Evolutionary conservation across 768 basidiomycete genomes (phyloP).

Genomic region (Psilocybe cubensis): DNA sequence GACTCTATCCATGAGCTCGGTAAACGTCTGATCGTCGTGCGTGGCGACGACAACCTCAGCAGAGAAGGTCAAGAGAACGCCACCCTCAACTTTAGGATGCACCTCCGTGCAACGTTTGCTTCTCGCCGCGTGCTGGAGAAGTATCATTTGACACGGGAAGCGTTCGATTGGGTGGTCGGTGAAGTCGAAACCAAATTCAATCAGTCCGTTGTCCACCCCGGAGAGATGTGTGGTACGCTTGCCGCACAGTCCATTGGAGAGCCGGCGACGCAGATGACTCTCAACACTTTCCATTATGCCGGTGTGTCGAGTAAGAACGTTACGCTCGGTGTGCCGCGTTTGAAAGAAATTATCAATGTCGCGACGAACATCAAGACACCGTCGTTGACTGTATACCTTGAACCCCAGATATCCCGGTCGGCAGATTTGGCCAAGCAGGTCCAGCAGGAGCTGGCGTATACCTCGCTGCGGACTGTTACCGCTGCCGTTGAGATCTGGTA

Average conservation of each 20-base stretch:
- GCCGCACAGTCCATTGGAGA: constrained; percentile 99
- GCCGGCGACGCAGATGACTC: constrained; percentile 99
- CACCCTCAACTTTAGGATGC: constrained; percentile 91
- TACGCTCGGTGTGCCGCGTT: constrained; percentile 97
- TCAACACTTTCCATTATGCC: constrained; percentile 99
- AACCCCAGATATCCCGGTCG: constrained; percentile 66
- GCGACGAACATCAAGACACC: constrained; percentile 99
- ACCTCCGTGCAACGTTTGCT: constrained; percentile 88
- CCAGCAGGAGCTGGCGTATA: constrained; percentile 92
- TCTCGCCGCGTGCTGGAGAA: constrained; percentile 86
- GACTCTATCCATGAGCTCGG: constrained; percentile 76
- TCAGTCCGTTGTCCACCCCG: constrained; percentile 87
- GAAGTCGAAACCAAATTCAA: constrained; percentile 98
- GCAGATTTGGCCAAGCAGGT: constrained; percentile 79
- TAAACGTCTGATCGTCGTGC: constrained; percentile 83
- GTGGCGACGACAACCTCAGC: constrained; percentile 79
- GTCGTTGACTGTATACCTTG: constrained; percentile 89
- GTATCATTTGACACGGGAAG: constrained; percentile 87
- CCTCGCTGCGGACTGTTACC: constrained; percentile 91
- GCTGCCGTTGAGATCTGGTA: constrained; percentile 98
- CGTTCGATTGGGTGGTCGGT: constrained; percentile 97
- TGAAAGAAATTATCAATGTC: constrained; percentile 99
- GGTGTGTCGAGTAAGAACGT: constrained; percentile 99
- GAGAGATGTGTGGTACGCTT: constrained; percentile 98
- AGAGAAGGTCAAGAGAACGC: constrained; percentile 84